Evolutionary conservation across 495 filamentous ascomycete species (phyloP).

Genomic region (Clohesyomyces aquaticus): DNA sequence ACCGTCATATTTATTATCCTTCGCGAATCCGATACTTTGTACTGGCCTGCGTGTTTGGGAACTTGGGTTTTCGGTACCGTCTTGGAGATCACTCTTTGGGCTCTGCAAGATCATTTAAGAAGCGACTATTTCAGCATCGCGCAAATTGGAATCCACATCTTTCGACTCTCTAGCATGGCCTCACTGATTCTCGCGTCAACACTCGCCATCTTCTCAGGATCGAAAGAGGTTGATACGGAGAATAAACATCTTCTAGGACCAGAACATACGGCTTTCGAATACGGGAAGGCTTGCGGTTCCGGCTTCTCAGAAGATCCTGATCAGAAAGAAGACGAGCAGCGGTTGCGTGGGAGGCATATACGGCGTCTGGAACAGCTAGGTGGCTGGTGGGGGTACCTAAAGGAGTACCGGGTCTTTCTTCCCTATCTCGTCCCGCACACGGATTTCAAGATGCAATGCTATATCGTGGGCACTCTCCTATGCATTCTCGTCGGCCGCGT

Average conservation of each 20-base stretch:
- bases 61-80: not conserved
- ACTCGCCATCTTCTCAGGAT: no score
- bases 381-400: slow-evolving; percentile 44
- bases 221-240: no score
- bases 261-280: no score
- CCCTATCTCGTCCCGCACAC: slow-evolving; percentile 43
- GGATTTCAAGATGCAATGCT: slow-evolving; percentile 38
- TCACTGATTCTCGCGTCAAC: no score
- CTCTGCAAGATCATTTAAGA: not conserved
- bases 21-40: slow-evolving; percentile 2
- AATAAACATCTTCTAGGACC: no score
- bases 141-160: not conserved
- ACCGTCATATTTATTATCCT: not conserved
- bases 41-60: not conserved
- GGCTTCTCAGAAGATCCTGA: slow-evolving; percentile 15
- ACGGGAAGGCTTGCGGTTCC: no score
- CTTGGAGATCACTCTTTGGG: slow-evolving; percentile 8
- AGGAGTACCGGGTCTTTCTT: slow-evolving; percentile 45
- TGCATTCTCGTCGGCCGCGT: slow-evolving; percentile 39
- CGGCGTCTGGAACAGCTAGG: slow-evolving; percentile 42
- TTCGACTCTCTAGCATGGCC: not conserved
- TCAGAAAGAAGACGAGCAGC: slow-evolving; percentile 30
- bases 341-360: no score
- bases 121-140: not conserved
- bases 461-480: slow-evolving; percentile 29